Evolutionary conservation across 495 filamentous ascomycete species (phyloP), one percentile per base, ranked within the genome.

Genomic region (Daldinia concentrica): DNA sequence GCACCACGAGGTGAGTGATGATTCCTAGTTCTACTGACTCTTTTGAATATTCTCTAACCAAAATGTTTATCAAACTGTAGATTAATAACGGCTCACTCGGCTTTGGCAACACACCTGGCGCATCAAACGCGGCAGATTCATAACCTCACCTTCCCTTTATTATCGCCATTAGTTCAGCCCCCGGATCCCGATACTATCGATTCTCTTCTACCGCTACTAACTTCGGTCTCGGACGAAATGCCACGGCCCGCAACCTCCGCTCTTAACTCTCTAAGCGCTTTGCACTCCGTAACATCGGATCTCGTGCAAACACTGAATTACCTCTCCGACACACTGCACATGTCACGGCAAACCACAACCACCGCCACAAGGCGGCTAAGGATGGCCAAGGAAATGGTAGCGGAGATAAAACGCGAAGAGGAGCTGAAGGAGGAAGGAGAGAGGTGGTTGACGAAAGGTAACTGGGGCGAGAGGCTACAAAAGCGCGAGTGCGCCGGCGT

Each of bases 311-410:
- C 92, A 2, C 89, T 99, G 50, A 91, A 91, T 65, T 88, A 91
- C 71, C 85, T 99, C 6, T 91, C 91, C n/a, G 95, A 99, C 77
- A 93, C 92, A 0, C 84, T 98, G 22, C 94, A 98, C 79, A 97
- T 98, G 89, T 91, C 89, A n/a, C 88, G 93, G 3, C 95, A 99
- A 76, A 89, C 92, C 0, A 94, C 91, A 1, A 89, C 89, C 1
- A 89, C 89, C 0, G 95, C 95, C 11, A 89, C 90, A 4, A 85
- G 95, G 32, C 82, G 91, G 32, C 82, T 98, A 32, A 86, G 90
- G 58, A 90, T 86, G 34, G 92, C 92, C 0, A 90, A 89, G 58
- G 93, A 95, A 74, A 86, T 93, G 36, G 91, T 97, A 2, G 88
- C 89, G 0, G 94, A 98, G 73, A 87, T 97, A 81, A 86, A 90